Conservation (phyloP, 495 filamentous ascomycete species). For the Penicillium ucsense region DNA sequence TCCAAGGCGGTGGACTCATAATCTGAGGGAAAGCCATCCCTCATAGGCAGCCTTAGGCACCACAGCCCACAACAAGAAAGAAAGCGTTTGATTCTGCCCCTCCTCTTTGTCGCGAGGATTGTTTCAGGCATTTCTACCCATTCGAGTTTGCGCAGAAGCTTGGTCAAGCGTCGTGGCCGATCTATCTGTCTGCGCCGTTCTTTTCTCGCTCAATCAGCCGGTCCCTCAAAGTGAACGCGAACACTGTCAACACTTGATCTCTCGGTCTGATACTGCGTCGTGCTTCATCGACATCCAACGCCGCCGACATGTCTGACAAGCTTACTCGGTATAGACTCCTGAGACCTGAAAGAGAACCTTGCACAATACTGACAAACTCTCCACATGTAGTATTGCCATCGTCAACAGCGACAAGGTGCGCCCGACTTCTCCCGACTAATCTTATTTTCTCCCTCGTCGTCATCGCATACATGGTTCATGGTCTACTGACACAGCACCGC, state of each 20-base stretch:
- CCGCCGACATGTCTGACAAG: constrained; percentile 66
- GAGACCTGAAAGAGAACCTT: not conserved
- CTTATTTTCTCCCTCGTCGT: constrained; percentile 1
- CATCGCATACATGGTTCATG: constrained; percentile 8
- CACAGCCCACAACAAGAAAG: constrained; percentile 19
- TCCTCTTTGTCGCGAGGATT: constrained; percentile 13
- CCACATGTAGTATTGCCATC: constrained; percentile 74
- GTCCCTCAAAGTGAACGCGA: not conserved
- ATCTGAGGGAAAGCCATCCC: not conserved
- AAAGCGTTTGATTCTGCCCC: constrained; percentile 15
- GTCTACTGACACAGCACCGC: constrained; percentile 23
- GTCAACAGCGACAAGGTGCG: constrained; percentile 93
- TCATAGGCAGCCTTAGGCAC: constrained; percentile 18
- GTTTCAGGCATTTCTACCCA: constrained; percentile 3
- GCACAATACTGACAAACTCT: constrained; percentile 8
- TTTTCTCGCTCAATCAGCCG: constrained; percentile 10
- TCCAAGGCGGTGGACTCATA: constrained; percentile 7
- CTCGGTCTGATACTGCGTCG: constrained; percentile 7
- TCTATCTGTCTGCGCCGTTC: constrained; percentile 5
- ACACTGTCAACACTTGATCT: constrained; percentile 5
- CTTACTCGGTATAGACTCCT: constrained; percentile 57
- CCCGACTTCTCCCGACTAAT: constrained; percentile 24
- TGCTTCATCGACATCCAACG: constrained; percentile 16
- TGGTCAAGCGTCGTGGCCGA: constrained; percentile 14
- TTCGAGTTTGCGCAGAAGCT: constrained; percentile 17